Base-by-base conservation (phyloP, 768 basidiomycete genomes). In the Russula compacta region DNA sequence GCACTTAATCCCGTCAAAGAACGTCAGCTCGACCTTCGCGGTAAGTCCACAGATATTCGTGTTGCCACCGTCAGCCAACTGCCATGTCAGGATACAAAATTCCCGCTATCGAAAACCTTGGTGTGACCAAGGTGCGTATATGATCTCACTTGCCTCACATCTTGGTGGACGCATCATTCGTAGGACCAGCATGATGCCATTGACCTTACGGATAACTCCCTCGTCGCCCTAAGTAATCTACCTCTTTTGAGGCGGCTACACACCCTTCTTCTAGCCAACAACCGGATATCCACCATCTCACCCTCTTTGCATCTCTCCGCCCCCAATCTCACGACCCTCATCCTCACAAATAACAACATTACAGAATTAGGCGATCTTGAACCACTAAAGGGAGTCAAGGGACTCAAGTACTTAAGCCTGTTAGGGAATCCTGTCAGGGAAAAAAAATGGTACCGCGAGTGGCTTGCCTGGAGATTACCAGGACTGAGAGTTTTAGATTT, bases 401-500 rank as follows among this genome's bases (percentile, higher is more conserved):
- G 80, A 40, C 83, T 95, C 66, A 83, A 85, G 71, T 91, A 85
- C 70, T 72, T 95, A 53, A 84, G 83, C 40, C 74, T 95, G 66
- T 67, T 90, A 65, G 92, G 90, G 24, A 90, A 90, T 67, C 91
- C 93, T 58, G 89, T 94, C 36, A 77, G 80, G 71, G 88, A 93
- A 77, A 89, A 89, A 80, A 91, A 92, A 83, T 91, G 88, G 84
- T 95, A 95, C 78, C 89, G 92, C 78, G 90, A 92, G 78, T 95
- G 92, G 92, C 83, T 94, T 79, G 84, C 89, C 68, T 92, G 84
- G 83, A 84, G 86, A 77, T 79, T 92, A 79, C 84, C 87, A 73
- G 81, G 82, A 71, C 81, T 95, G 71, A 85, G 93, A 81, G 89
- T 92, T 76, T 80, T 95, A 71, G 92, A 95, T 82, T 95, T 91